Evolutionary conservation across 768 basidiomycete species (phyloP), one percentile per base, ranked within the genome.

Genomic region (Kockovaella imperatae): DNA sequence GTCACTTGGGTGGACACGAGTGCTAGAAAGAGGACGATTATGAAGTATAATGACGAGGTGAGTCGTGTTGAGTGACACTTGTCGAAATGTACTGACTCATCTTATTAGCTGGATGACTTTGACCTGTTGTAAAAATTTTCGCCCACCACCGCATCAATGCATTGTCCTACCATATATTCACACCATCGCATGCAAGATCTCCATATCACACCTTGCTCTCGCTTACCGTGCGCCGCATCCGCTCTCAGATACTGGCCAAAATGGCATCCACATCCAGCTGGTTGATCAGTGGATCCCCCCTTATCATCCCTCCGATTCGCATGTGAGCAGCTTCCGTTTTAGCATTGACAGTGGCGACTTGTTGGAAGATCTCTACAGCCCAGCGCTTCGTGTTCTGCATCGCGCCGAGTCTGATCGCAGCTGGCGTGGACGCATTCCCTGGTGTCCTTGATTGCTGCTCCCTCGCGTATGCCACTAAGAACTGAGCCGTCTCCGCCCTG

Each of bases 1-100:
- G 88, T 97, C 36, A 99, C 95, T 29, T 99, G 95, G 95, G 91
- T 97, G 18, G 91, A 96, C 67, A 88, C 88, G 21, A 91, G 87
- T 57, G 93, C 93, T 70, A 79, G 96, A 67, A 96, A 93, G 80
- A 78, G 93, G 46, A 90, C 87, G 0, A 82, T 97, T 72, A 84
- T 90, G 85, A 74, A 77, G 51, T 99, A 99, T 77, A 99, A 99
- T 69, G 91, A 95, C 74, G 84, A 95, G 80, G 87, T 87, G 45
- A 28, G 75, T 64, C 10, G 21, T 15, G 5, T 23, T 25, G 34
- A n/a, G 15, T 28, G 41, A 17, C 45, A 40, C 63, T 25, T 4
- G n/a, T 31, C 23, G 2, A 15, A 11, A 3, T 40, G 3, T 17
- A 10, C n/a, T 21, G 43, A 40, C 3, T 6, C 24, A 10, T 20